Evolutionary conservation across 2,329 filamentous ascomycete species (phyloP).

Genomic region (Monilinia fructigena): DNA sequence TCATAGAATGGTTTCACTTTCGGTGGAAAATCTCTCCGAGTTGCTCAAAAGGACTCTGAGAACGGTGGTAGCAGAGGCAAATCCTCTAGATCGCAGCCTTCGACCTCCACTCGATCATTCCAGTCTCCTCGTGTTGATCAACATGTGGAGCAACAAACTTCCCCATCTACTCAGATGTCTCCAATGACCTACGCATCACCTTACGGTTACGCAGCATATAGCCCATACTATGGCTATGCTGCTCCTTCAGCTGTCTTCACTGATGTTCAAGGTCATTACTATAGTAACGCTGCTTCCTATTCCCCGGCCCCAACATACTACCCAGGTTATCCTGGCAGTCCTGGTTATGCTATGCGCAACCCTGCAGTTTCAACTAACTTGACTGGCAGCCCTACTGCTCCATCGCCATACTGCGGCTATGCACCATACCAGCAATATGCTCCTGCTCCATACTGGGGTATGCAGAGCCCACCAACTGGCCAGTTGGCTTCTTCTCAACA

Average conservation of each 20-base stretch:
- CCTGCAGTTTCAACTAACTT: conserved; percentile 16
- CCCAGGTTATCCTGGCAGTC: conserved; percentile 28
- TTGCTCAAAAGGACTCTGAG: conserved; percentile 39
- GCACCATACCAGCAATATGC: conserved; percentile 28
- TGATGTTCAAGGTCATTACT: conserved; percentile 32
- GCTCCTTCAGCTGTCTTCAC: conserved; percentile 24
- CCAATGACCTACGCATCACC: conserved; percentile 27
- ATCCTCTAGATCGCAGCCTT: conserved; percentile 17
- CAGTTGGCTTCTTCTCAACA: conserved; percentile 20
- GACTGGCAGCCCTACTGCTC: conserved; percentile 27
- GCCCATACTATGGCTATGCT: conserved; percentile 25
- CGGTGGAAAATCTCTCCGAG: conserved; percentile 34
- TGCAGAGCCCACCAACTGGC: conserved; percentile 23
- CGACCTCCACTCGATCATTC: conserved; percentile 20
- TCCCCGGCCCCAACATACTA: conserved; percentile 28
- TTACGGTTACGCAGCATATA: conserved; percentile 25
- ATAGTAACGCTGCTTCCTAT: conserved; percentile 22
- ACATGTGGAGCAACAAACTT: conserved; percentile 22
- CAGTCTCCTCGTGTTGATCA: conserved; percentile 29
- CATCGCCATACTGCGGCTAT: conserved; percentile 25
- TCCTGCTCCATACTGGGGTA: conserved; percentile 25
- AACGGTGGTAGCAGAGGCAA: conserved; percentile 24
- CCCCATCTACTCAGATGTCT: conserved; percentile 27
- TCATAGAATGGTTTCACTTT: conserved; percentile 33
- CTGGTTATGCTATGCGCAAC: conserved; percentile 24